Percentiles rank a stretch among this genome's conserved stretches.
Evolutionary conservation across 208 protist species (phyloP).

Genomic region (Acanthamoeba sp.): DNA sequence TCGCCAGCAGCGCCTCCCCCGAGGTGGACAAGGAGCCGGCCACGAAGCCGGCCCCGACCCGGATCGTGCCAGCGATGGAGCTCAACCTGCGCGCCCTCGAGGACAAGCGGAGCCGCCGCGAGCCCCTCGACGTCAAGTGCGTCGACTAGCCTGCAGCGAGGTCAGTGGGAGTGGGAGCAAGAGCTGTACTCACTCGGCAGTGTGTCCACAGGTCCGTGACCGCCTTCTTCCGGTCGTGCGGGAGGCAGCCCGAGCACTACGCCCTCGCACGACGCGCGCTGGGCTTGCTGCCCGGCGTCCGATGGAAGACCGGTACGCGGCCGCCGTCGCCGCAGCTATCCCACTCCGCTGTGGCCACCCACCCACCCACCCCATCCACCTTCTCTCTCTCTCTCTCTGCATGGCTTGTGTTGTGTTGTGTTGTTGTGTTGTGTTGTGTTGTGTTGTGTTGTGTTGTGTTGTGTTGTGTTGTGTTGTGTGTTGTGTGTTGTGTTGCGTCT

Average conservation of each 20-base stretch:
- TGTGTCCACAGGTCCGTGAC: neutral
- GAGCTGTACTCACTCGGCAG: no score
- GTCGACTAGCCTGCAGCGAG: no score
- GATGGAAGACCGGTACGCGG: neutral
- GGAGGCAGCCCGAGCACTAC: neutral
- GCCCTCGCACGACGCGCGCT: neutral
- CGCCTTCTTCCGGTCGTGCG: neutral
- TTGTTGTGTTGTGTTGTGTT: no score
- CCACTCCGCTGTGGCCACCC: neutral
- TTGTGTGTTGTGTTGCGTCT: no score
- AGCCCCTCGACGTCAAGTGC: conserved; percentile 1
- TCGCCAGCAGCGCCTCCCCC: no score
- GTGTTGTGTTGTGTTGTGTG: no score
- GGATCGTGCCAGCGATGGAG: conserved; percentile 12
- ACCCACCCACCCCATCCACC: neutral
- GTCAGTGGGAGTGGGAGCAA: no score
- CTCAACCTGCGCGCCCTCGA: conserved; percentile 28
- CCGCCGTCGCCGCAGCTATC: no score
- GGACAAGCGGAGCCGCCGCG: neutral
- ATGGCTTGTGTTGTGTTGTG: no score
- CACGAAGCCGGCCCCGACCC: neutral
- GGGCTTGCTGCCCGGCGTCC: neutral
- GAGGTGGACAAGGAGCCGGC: no score
- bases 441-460: no score
- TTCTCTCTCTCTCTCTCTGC: neutral